These are phyloP conservation scores for Pyrenopolyporus hunteri DNA, from an alignment of 495 filamentous ascomycete genomes.

Conservation along the genomic window DNA sequence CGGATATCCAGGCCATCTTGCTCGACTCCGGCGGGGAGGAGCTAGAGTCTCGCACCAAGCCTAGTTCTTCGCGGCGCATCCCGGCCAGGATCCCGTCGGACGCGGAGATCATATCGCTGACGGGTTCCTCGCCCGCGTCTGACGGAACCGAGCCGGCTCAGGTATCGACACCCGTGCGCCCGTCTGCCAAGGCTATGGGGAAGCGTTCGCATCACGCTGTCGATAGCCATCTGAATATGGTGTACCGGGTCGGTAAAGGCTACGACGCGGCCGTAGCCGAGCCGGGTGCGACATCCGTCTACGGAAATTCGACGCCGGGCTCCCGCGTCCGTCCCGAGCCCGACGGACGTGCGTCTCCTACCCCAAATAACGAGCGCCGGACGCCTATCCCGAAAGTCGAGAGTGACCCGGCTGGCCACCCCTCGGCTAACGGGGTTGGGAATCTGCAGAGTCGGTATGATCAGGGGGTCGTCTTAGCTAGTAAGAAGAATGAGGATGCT, in stretches of 20 bases:
- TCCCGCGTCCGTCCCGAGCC: too few relatives aligned
- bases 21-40: background rate
- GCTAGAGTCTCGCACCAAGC: background rate
- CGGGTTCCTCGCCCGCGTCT: background rate
- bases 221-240: constrained; percentile 2
- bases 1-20: background rate
- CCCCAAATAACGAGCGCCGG: too few relatives aligned
- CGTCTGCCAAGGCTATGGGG: background rate
- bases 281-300: too few relatives aligned
- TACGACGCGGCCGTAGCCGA: too few relatives aligned
- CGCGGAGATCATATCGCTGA: background rate
- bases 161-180: background rate
- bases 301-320: too few relatives aligned
- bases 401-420: too few relatives aligned
- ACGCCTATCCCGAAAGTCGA: too few relatives aligned
- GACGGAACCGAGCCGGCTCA: background rate
- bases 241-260: background rate
- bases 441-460: too few relatives aligned
- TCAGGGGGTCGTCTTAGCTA: too few relatives aligned
- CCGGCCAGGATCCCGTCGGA: background rate
- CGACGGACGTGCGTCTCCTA: too few relatives aligned
- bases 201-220: background rate
- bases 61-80: background rate
- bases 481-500: too few relatives aligned
- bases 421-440: too few relatives aligned